A percentile compares a stretch with the other conserved stretches of the same genome.
phyloP scores from a whole-genome alignment of 306 rosid genomes.

The Hippophae rhamnoides region DNA sequence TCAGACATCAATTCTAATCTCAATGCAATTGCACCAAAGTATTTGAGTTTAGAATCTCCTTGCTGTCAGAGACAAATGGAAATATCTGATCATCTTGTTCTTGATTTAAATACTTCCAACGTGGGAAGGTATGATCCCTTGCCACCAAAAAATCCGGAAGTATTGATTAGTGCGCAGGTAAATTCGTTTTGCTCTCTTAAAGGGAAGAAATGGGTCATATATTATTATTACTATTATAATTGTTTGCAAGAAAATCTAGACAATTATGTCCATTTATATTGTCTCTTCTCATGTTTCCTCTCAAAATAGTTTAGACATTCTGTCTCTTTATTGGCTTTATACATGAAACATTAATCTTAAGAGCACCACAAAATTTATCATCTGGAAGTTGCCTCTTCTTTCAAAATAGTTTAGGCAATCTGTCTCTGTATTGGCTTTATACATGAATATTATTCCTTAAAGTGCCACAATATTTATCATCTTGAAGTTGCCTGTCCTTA shows the following conservation, averaged over 20 bases:
- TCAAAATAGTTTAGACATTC: too few species aligned
- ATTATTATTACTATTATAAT: background rate
- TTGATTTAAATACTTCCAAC: constrained; percentile 19
- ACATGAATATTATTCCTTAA: too few species aligned
- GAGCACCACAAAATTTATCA: too few species aligned
- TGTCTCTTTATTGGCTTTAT: too few species aligned
- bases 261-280: too few species aligned
- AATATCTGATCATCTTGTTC: constrained; percentile 17
- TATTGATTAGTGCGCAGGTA: constrained; percentile 34
- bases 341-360: too few species aligned
- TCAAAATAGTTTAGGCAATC: too few species aligned
- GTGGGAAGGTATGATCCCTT: constrained; percentile 16
- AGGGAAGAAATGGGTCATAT: background rate
- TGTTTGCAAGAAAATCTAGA: too few species aligned
- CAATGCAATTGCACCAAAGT: constrained; percentile 21
- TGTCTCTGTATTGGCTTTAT: too few species aligned
- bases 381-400: background rate
- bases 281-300: too few species aligned
- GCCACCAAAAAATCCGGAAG: constrained; percentile 16
- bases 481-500: background rate
- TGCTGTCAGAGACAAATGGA: constrained; percentile 31
- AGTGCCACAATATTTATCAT: too few species aligned
- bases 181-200: background rate
- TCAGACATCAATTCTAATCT: constrained; percentile 20
- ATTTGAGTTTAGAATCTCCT: constrained; percentile 21